Conservation (phyloP, 2,329 filamentous ascomycete species). For the Beauveria sp. region DNA sequence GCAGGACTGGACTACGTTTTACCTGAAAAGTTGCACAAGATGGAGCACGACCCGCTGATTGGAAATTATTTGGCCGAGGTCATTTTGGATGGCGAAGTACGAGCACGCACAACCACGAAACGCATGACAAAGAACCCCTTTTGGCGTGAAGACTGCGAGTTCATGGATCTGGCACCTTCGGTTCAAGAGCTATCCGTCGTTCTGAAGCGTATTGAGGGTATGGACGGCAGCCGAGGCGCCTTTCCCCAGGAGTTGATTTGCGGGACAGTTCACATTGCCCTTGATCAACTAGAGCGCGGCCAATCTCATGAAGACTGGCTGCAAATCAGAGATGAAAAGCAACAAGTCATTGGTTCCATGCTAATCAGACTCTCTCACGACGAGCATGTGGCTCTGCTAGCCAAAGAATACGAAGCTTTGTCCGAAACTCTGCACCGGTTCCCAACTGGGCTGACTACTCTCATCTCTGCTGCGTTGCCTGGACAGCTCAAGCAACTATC, state of each 20-base stretch:
- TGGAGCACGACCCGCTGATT: constrained; percentile 36
- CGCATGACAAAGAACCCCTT: constrained; percentile 66
- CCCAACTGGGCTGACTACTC: constrained; percentile 71
- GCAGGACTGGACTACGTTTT: constrained; percentile 17
- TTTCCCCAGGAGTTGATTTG: constrained; percentile 45
- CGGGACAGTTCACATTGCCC: constrained; percentile 72
- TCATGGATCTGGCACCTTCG: constrained; percentile 62
- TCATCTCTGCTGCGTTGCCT: constrained; percentile 73
- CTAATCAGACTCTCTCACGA: constrained; percentile 77
- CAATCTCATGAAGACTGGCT: constrained; percentile 85
- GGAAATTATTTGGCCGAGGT: constrained; percentile 76
- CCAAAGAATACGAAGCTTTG: constrained; percentile 75
- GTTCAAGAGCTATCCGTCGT: constrained; percentile 63
- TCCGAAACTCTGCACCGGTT: constrained; percentile 81
- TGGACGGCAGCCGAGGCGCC: constrained; percentile 18
- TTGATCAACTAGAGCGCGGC: constrained; percentile 70
- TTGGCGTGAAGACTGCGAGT: constrained; percentile 77
- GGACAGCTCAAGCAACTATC: constrained; percentile 72
- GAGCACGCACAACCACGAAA: constrained; percentile 68
- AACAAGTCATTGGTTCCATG: constrained; percentile 74
- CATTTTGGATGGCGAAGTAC: constrained; percentile 69
- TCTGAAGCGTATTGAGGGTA: constrained; percentile 54
- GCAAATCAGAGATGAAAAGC: constrained; percentile 67
- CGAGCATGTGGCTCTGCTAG: constrained; percentile 82
- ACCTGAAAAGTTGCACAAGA: constrained; percentile 15